Evolutionary conservation across 192 early-diverging fungal species (phyloP).

Genomic region (Chytriomyces sp.): DNA sequence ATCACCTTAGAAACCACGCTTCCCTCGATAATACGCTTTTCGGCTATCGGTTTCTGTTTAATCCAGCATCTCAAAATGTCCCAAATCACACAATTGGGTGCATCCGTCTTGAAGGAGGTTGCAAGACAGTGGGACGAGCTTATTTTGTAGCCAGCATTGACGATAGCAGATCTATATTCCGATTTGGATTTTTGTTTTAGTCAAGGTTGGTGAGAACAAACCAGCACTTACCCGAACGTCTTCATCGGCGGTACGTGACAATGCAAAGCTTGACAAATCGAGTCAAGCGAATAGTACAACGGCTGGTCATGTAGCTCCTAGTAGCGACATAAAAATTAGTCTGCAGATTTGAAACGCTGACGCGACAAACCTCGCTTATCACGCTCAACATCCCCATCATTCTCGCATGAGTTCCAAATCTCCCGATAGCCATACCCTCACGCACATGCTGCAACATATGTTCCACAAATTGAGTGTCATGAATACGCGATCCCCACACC

Average conservation of each 20-base stretch:
- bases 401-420: conserved; percentile 80
- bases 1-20: conserved; percentile 69
- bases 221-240: conserved; percentile 60
- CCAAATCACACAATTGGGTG: conserved; percentile 85
- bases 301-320: conserved; percentile 68
- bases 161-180: conserved; percentile 75
- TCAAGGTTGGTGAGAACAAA: background rate
- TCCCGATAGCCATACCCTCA: conserved; percentile 40
- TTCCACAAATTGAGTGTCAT: conserved; percentile 80
- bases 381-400: conserved; percentile 97
- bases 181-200: background rate
- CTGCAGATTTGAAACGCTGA: conserved; percentile 14
- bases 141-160: conserved; percentile 88
- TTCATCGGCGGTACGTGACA: conserved; percentile 72
- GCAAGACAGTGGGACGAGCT: conserved; percentile 82
- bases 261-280: conserved; percentile 72
- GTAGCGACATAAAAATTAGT: background rate
- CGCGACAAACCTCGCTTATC: conserved; percentile 67
- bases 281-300: conserved; percentile 77
- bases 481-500: conserved; percentile 82
- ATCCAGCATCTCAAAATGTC: conserved; percentile 84
- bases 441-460: conserved; percentile 79
- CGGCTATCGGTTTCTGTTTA: conserved; percentile 67
- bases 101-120: conserved; percentile 90
- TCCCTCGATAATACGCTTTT: conserved; percentile 65